phyloP scores from a whole-genome alignment of 192 early-diverging fungal genomes.

The Gonapodya prolifera region DNA sequence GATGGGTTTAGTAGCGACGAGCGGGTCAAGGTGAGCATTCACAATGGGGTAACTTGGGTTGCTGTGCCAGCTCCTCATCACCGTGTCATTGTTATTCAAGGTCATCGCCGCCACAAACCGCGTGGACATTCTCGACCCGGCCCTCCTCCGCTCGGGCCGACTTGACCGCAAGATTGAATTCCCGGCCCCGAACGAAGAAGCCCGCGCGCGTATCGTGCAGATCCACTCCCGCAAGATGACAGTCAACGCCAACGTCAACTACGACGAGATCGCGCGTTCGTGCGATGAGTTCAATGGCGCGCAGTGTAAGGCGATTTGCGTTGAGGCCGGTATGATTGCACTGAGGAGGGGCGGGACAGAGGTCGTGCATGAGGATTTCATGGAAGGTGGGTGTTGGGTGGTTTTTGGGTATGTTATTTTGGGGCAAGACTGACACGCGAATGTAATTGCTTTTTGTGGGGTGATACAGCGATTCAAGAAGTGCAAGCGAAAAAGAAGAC shows the following conservation, averaged over 20 bases:
- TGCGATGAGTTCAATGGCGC: conserved; percentile 99
- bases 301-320: conserved; percentile 97
- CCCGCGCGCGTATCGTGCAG: conserved; percentile 85
- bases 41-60: neutral
- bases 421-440: neutral
- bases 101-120: conserved; percentile 97
- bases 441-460: neutral
- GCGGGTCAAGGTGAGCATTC: conserved; percentile 56
- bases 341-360: conserved; percentile 74
- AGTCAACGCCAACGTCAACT: conserved; percentile 85
- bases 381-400: conserved; percentile 47
- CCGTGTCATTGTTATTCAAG: conserved; percentile 35
- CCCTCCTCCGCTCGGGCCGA: conserved; percentile 75
- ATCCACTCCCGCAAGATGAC: conserved; percentile 99
- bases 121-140: conserved; percentile 85
- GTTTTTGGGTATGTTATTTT: neutral
- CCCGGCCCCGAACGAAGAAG: conserved; percentile 84
- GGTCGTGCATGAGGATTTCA: conserved; percentile 92
- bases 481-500: conserved; percentile 99
- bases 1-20: conserved; percentile 95
- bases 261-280: conserved; percentile 84
- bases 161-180: conserved; percentile 91
- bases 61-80: neutral
- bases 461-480: conserved; percentile 68
- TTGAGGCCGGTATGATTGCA: conserved; percentile 97